Evolutionary conservation across 306 rosid genomes (phyloP).

Genomic region (Macrotyloma uniflorum): DNA sequence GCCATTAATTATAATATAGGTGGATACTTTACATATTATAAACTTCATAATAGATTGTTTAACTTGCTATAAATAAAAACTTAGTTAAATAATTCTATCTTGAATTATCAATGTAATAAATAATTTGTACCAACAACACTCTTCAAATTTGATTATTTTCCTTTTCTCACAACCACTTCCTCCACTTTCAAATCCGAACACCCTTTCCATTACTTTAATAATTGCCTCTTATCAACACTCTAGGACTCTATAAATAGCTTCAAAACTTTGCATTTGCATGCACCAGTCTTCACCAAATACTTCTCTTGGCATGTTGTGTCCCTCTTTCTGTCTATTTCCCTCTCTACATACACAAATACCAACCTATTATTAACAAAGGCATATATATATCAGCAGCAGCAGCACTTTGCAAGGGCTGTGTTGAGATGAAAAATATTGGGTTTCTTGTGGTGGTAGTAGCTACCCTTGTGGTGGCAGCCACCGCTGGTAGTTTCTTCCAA

Average conservation of each 20-base stretch:
- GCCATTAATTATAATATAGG: no score
- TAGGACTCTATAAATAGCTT: constrained; percentile 24
- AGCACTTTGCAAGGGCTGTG: background rate
- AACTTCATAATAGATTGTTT: background rate
- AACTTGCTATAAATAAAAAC: no score
- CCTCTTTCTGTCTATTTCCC: background rate
- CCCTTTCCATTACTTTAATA: background rate
- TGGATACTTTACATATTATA: no score
- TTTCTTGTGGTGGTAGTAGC: background rate
- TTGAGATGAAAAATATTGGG: background rate
- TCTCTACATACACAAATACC: background rate
- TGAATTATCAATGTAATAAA: no score
- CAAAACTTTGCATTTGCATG: constrained; percentile 35
- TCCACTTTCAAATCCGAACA: background rate
- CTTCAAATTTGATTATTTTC: no score
- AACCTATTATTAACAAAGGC: background rate
- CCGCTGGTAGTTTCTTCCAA: constrained; percentile 43
- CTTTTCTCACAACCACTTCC: constrained; percentile 34
- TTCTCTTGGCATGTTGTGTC: background rate
- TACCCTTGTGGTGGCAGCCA: background rate
- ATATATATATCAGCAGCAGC: background rate
- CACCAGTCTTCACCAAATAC: constrained; percentile 27
- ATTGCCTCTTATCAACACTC: background rate
- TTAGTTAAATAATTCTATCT: background rate
- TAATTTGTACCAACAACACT: no score